A percentile compares a stretch with the other conserved stretches of the same genome.
Evolutionary conservation across 208 protist species (phyloP).

Genomic region (Acanthamoeba sp.): DNA sequence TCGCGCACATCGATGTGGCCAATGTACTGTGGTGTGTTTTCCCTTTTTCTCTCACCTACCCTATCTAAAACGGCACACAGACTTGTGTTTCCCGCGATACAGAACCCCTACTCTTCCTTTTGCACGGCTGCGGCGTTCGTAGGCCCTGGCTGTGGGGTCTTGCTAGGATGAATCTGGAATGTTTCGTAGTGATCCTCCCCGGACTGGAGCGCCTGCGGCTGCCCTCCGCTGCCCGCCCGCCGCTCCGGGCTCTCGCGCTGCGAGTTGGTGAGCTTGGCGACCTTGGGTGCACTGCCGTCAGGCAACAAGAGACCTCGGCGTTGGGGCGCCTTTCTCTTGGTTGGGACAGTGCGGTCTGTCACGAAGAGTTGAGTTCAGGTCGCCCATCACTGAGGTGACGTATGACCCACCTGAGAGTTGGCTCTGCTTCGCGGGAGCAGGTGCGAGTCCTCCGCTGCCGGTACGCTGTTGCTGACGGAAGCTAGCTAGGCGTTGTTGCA

Average conservation of each 20-base stretch:
- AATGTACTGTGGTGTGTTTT: neutral
- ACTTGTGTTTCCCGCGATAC: neutral
- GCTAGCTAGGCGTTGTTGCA: neutral
- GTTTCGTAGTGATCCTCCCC: neutral
- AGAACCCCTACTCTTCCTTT: neutral
- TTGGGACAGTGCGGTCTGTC: neutral
- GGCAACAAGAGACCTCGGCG: neutral
- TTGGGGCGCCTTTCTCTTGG: neutral
- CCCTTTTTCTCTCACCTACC: neutral
- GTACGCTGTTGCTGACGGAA: neutral
- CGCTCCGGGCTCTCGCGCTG: neutral
- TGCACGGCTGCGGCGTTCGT: neutral
- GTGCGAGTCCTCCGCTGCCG: neutral
- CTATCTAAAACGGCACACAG: no score
- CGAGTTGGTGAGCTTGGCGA: neutral
- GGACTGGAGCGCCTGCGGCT: neutral
- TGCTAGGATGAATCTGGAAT: neutral
- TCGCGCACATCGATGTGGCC: neutral
- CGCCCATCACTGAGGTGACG: neutral
- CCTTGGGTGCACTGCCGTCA: neutral
- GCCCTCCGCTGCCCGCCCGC: neutral
- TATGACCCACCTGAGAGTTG: neutral
- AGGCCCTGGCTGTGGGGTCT: neutral
- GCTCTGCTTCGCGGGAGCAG: neutral
- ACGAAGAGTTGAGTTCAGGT: neutral